Base-by-base conservation (phyloP, 2,329 filamentous ascomycete genomes). In the Alternaria sp. region DNA sequence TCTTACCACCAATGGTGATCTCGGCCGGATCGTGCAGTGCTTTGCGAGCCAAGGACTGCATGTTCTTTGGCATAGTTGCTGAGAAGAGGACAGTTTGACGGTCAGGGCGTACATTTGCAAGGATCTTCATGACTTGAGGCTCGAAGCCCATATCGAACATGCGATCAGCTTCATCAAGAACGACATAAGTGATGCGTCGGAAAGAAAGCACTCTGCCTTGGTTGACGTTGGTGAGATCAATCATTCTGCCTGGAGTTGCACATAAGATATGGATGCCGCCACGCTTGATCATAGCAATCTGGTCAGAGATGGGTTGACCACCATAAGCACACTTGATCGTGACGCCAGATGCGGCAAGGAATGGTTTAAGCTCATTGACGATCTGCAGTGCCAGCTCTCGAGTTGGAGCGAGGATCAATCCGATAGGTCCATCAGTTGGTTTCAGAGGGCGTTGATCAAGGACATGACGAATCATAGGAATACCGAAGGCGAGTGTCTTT, bases 121-220 rank as follows among this genome's bases (percentile, higher is more conserved):
- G 88, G 58, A 99, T 95, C 78, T 96, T 97, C 87, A 95, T 95
- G 53, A 99, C 93, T 77, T 99, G 95, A 2, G 95, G 94, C 79
- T 97, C 94, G 73, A 99, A 99, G 13, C 95, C 95, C 95, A 99
- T 98, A 77, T 99, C 95, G 75, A 98, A 97, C 95, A 99, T 98
- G 62, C 95, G 90, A 78, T 99, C 95, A 46, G 95, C 95, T 80
- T 99, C 95, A 74, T 99, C 95, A 41, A 99, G 86, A 10, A 99
- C 95, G 24, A 97, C 88, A 75, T 98, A 99, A 0, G 92, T 95
- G 11, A 97, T 92, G 63, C 95, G 86, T 67, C 86, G 88, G 56
- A 99, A 83, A 72, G 96, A 98, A 11, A 94, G 96, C 9, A 98
- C 93, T 62, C 93, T 88, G n/a, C 94, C 94, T 65, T 91, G 90